Percentiles rank a stretch among this genome's conserved stretches.
phyloP scores from a whole-genome alignment of 305 asterid genomes.

The Ilex paraguariensis region DNA sequence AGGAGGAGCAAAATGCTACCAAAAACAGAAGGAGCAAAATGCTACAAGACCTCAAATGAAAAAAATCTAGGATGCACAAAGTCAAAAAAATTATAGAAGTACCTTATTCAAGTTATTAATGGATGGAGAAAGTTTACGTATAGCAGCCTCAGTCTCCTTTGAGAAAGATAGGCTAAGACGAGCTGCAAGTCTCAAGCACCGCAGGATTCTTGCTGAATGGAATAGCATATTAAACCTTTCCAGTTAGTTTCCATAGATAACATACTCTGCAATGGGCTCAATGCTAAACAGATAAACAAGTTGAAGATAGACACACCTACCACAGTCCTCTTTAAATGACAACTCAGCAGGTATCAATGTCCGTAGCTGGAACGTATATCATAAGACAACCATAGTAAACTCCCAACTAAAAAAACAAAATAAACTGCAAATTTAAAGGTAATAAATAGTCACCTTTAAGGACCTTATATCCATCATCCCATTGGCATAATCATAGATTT shows the following conservation, averaged over 20 bases:
- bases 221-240: conserved; percentile 10
- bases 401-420: conserved; percentile 12
- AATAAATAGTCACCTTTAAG: conserved; percentile 48
- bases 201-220: conserved; percentile 84
- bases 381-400: conserved; percentile 18
- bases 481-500: conserved; percentile 67
- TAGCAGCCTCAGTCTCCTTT: conserved; percentile 65
- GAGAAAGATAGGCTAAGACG: conserved; percentile 78
- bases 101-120: conserved; percentile 52
- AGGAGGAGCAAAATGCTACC: not conserved
- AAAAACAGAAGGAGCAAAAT: not conserved
- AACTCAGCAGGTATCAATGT: conserved; percentile 68
- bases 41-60: not conserved
- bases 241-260: not conserved
- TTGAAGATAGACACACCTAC: conserved; percentile 37
- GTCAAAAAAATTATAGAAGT: conserved; percentile 10
- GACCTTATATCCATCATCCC: conserved; percentile 69
- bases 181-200: conserved; percentile 95
- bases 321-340: conserved; percentile 86
- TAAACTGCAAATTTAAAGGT: conserved; percentile 10
- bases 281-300: not conserved
- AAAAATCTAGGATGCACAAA: not conserved
- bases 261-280: conserved; percentile 1
- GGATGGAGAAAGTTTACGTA: conserved; percentile 49
- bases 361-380: conserved; percentile 53